A percentile compares a stretch with the other conserved stretches of the same genome.
Conservation (phyloP, 345 rosid species). For the Pugionium cornutum region DNA sequence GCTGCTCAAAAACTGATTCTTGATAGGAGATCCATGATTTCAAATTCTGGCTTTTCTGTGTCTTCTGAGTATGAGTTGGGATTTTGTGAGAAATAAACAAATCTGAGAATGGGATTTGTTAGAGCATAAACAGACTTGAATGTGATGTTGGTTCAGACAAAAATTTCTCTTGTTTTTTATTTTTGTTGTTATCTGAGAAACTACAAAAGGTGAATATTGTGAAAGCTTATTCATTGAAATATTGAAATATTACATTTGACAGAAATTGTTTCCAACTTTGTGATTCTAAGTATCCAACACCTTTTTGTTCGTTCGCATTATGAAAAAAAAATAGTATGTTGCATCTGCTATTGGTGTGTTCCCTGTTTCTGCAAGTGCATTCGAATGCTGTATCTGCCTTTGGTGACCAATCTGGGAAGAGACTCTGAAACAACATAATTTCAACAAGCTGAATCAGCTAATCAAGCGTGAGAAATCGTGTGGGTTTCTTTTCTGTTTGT, state of each 20-base stretch:
- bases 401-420: slow-evolving; percentile 5
- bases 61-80: background rate
- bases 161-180: background rate
- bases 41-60: background rate
- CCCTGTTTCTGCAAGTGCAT: slow-evolving; percentile 17
- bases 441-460: background rate
- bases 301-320: slow-evolving; percentile 1
- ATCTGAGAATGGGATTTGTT: slow-evolving; percentile 17
- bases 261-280: background rate
- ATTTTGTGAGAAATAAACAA: slow-evolving; percentile 28
- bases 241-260: background rate
- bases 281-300: slow-evolving; percentile 2
- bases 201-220: slow-evolving; percentile 19
- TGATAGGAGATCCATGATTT: background rate
- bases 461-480: slow-evolving; percentile 3
- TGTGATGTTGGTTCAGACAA: slow-evolving; percentile 22
- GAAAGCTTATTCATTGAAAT: slow-evolving; percentile 7
- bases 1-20: background rate
- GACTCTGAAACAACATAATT: slow-evolving; percentile 17
- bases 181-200: background rate
- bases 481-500: background rate
- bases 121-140: slow-evolving; percentile 11
- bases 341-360: slow-evolving; percentile 6
- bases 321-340: slow-evolving; percentile 7
- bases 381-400: background rate